phyloP scores from a whole-genome alignment of 352 stramenopile species.

The Phytophthora idaei region DNA sequence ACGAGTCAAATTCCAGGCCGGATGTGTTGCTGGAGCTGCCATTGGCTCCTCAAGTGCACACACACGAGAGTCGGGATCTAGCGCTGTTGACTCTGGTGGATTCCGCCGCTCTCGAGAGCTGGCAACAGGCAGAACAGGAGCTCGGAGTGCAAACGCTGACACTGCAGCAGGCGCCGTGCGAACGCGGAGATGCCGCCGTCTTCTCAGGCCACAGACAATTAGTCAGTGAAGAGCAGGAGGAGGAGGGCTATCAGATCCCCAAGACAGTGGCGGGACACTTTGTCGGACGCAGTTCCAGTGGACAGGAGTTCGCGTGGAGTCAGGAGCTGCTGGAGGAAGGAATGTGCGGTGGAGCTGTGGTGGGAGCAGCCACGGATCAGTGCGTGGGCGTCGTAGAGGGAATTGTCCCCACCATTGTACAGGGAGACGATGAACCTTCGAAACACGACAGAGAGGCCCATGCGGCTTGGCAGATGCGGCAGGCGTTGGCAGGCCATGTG shows the following conservation, averaged over 20 bases:
- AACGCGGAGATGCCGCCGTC: constrained; percentile 47
- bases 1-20: constrained; percentile 28
- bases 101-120: constrained; percentile 23
- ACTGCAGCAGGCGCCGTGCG: constrained; percentile 28
- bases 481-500: constrained; percentile 72
- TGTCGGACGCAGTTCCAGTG: constrained; percentile 56
- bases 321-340: constrained; percentile 76
- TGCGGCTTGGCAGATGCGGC: constrained; percentile 56
- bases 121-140: constrained; percentile 30
- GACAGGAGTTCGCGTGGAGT: constrained; percentile 80
- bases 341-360: constrained; percentile 81
- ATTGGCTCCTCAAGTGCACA: constrained; percentile 53
- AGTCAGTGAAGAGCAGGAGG: constrained; percentile 11
- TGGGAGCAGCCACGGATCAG: constrained; percentile 37
- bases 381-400: constrained; percentile 81
- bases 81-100: constrained; percentile 64
- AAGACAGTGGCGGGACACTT: constrained; percentile 65
- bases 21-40: constrained; percentile 63
- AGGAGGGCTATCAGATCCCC: constrained; percentile 32
- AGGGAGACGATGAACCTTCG: constrained; percentile 22
- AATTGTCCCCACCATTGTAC: constrained; percentile 60
- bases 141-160: constrained; percentile 46
- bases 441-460: constrained; percentile 32
- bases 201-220: constrained; percentile 56
- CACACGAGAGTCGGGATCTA: constrained; percentile 62